Base-by-base conservation (phyloP, 1,284 basidiomycete species). In the Ceratobasidium sp. region DNA sequence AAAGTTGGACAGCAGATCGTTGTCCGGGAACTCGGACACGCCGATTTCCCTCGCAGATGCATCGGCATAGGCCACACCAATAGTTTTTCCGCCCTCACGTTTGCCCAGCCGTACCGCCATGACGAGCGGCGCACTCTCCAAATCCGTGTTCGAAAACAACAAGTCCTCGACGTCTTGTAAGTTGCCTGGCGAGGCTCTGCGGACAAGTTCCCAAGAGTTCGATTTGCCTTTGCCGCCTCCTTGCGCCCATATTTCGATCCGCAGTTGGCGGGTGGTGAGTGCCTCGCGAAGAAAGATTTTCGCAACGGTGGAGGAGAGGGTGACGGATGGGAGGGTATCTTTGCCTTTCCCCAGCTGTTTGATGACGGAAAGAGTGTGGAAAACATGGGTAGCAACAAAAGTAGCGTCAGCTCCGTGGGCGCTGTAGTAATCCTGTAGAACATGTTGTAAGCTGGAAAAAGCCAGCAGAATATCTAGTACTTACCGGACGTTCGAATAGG, bases 1-100 rank as follows among this genome's bases (percentile, higher is more conserved):
- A 2, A 93, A 93, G 82, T 99, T 99, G 0, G 95, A 96, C 84
- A 97, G 99, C 13, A 97, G 86, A 79, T 99, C 98, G 81, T 97
- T 98, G 82, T 99, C 98, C 0, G 92, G 90, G 81, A 95, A 99
- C 79, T 99, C 95, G 19, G 95, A 88, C 0, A 92, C 90, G 6
- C 93, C 93, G 3, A 95, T 86, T 80, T 92, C 88, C 19, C 92
- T 88, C 0, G 88, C 84, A 77, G 85, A 98, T 0, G 93, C 91
- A 81, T 95, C 92, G 0, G 93, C 93, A 80, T 92, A 95, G 0
- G 93, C 92, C 49, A 94, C 84, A 0, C 92, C 92, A 32, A 95
- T 84, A 0, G 88, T 87, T 80, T 89, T 92, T 13, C 86, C 83
- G 80, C 89, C 91, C 34, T 77, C 77, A 85, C 89, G 88, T 40